Base-by-base conservation (phyloP, 306 rosid genomes). In the Mimosa bimucronata region DNA sequence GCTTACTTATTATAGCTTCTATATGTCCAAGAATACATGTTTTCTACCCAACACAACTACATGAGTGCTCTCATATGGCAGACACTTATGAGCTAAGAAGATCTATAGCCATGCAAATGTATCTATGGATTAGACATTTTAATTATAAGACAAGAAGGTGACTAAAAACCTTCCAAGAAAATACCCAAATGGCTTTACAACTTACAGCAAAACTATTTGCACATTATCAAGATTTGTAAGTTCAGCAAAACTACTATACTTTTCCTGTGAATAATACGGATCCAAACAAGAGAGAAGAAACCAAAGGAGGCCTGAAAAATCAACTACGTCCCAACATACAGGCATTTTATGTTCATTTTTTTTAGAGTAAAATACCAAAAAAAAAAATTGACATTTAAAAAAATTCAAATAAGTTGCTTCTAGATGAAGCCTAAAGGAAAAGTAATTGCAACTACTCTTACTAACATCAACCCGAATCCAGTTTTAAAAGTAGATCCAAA, bases 1-100 rank as follows among this genome's bases (percentile, higher is more conserved):
- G 23, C 64, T 77, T 34, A 73, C 3, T 73, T 40, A 29, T 45
- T 38, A 19, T 67, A 45, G 67, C 74, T 73, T 70, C 78, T 44
- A 25, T 57, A 71, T 62, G 50, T 77, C 71, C 7, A 77, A 40
- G 66, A 46, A 80, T 44, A 30, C 25, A 61, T 82, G 69, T 44
- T 77, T 71, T 14, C 77, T 82, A 82, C 64, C 78, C 73, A 71
- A 73, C 61, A 52, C 66, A 71, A 79, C 44, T 28, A 25, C 40
- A 0, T 26, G 46, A 84, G 60, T 58, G 31, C 53, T 52, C 65
- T 78, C 77, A 65, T 9, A 77, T 31, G 9, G 76, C 50, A 60
- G 48, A 76, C 61, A 67, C 41, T 41, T 29, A 73, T 13, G 74
- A 50, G 73, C 73, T 57, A 57, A 44, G 67, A 71, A 52, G 31